Evolutionary conservation across 495 filamentous ascomycete genomes (phyloP), one percentile per base, ranked within the genome.

Genomic region (Penicillium bovifimosum): DNA sequence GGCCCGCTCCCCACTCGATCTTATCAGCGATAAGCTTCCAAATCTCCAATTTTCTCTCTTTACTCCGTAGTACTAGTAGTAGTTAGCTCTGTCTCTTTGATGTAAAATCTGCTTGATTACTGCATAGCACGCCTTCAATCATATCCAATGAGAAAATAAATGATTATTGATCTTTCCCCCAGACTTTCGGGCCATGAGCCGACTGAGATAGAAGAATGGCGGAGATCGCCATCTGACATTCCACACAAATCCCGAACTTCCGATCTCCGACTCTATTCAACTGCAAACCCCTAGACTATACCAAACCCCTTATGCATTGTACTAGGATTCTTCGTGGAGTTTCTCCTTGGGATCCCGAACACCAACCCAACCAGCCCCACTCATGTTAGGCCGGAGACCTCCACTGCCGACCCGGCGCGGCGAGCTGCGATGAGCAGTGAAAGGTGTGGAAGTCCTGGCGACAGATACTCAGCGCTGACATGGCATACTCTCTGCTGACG

Each of bases 1-100:
- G 43, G 66, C 67, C 64, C 62, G 62, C 60, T 60, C 61, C 58
- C 68, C 52, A 51, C 56, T 48, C 45, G 66, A 65, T 69, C 64
- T 67, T 66, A 71, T 69, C 64, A 50, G 27, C 33, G n/a, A 42
- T 42, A 33, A 36, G 41, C 43, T 4, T 24, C 20, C 49, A 18
- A 17, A 1, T 41, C 2, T 24, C 20, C 20, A 24, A 32, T 32
- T 32, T 10, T 5, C 16, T 14, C 36, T 45, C 34, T 24, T n/a
- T n/a, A n/a, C n/a, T n/a, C n/a, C n/a, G n/a, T n/a, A n/a, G n/a
- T n/a, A n/a, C n/a, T n/a, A n/a, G n/a, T n/a, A n/a, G n/a, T n/a
- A 24, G 20, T 4, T 24, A 4, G 49, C 10, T 41, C 18, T 28
- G 14, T 20, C 14, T 31, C 29, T 31, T 6, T 31, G 29, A 2